Conservation (phyloP, 805 yeast genomes). For the Lipomyces anomalus region DNA sequence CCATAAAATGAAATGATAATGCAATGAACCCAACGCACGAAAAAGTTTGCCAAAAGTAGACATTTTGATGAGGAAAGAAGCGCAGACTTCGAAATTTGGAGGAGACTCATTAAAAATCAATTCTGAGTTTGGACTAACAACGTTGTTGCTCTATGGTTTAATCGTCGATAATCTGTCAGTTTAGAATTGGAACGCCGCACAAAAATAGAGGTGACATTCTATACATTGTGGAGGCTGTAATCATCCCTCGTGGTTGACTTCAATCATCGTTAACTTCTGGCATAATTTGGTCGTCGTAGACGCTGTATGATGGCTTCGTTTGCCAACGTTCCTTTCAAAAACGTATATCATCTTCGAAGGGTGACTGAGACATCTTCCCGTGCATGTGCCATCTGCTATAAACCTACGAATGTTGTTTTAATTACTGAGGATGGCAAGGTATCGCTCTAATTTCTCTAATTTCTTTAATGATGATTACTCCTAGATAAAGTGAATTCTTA, state of each 20-base stretch:
- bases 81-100: too few species aligned
- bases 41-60: conserved; percentile 64
- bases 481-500: not conserved
- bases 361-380: conserved; percentile 44
- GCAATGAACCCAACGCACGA: conserved; percentile 27
- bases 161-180: too few species aligned
- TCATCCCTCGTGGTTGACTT: not conserved
- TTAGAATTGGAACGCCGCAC: too few species aligned
- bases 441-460: not conserved
- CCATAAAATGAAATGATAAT: not conserved
- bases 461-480: not conserved
- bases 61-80: conserved; percentile 48
- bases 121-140: too few species aligned
- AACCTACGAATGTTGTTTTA: conserved; percentile 47
- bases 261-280: not conserved
- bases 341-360: conserved; percentile 41
- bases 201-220: too few species aligned
- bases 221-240: too few species aligned
- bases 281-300: not conserved
- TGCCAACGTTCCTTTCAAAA: conserved; percentile 37
- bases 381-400: conserved; percentile 50
- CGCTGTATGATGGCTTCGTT: not conserved
- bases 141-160: too few species aligned
- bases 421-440: conserved; percentile 40
- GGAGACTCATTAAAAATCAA: too few species aligned